These are phyloP conservation scores for Aureococcus anophagefferens DNA, from an alignment of 108 stramenopile species.

Conservation along the genomic window DNA sequence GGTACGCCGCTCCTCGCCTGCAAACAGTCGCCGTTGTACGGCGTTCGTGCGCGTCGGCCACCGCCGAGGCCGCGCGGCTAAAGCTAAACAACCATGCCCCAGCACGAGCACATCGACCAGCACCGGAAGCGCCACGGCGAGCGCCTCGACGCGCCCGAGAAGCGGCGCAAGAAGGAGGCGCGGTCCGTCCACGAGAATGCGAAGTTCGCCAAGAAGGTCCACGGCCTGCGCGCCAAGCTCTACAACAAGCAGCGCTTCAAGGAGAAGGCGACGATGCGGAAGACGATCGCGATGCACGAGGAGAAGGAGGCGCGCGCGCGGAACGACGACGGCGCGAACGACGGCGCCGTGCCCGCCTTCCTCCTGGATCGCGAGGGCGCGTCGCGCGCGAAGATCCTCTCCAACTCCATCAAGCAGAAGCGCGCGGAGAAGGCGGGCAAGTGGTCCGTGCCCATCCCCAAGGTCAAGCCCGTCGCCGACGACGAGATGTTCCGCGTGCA, in stretches of 20 bases:
- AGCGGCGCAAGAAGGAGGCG: constrained; percentile 91
- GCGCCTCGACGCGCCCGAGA: constrained; percentile 86
- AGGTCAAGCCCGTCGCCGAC: constrained; percentile 97
- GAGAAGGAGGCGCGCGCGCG: constrained; percentile 78
- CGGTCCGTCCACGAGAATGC: constrained; percentile 87
- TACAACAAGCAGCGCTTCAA: constrained; percentile 94
- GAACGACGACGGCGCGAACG: constrained; percentile 36
- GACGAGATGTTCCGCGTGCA: constrained; percentile 98
- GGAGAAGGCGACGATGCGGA: constrained; percentile 98
- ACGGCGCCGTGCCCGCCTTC: constrained; percentile 92
- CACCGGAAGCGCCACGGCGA: constrained; percentile 96
- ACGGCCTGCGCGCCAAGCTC: constrained; percentile 90
- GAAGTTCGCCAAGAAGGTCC: constrained; percentile 91
- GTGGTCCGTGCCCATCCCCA: constrained; percentile 98
- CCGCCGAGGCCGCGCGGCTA: too few species aligned
- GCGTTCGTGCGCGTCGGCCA: too few species aligned
- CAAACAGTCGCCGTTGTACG: too few species aligned
- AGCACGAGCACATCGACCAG: constrained; percentile 99
- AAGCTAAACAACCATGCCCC: constrained; percentile 62
- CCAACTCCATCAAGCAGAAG: constrained; percentile 99
- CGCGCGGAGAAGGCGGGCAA: constrained; percentile 99
- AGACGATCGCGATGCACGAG: constrained; percentile 96
- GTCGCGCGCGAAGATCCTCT: constrained; percentile 90
- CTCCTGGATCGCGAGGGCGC: constrained; percentile 96
- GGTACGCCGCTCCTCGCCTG: too few species aligned